These are phyloP conservation scores for Heliamphora pulchella DNA, from an alignment of 179 eudicot genomes.

Conservation along the genomic window DNA sequence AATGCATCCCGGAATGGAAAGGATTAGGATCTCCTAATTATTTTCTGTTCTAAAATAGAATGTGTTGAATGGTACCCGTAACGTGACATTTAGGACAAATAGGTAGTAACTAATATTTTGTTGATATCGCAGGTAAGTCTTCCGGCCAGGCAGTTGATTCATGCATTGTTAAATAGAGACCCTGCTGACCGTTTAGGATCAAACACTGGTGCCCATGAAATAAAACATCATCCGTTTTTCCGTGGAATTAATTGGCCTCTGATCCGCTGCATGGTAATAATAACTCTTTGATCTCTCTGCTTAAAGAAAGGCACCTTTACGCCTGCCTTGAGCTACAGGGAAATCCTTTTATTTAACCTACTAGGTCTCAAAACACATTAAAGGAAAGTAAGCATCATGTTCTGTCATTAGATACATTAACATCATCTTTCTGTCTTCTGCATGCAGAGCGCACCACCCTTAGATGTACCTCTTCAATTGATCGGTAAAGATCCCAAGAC, in stretches of 20 bases:
- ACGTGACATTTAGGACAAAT: neutral
- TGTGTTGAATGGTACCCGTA: neutral
- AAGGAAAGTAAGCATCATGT: neutral
- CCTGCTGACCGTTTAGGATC: conserved; percentile 81
- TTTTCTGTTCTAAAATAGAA: neutral
- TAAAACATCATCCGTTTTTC: conserved; percentile 78
- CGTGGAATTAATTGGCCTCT: conserved; percentile 90
- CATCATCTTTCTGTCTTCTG: conserved; percentile 10
- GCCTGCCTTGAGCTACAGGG: neutral
- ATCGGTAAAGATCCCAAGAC: conserved; percentile 50
- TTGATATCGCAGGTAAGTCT: conserved; percentile 60
- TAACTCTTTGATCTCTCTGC: conserved; percentile 6
- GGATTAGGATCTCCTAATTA: conserved; percentile 11
- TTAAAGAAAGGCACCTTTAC: neutral
- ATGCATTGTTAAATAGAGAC: conserved; percentile 72
- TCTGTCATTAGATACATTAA: conserved; percentile 2
- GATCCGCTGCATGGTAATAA: conserved; percentile 93
- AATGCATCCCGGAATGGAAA: neutral
- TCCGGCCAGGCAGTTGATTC: conserved; percentile 77
- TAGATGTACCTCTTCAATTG: conserved; percentile 68
- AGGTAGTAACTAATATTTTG: conserved; percentile 1
- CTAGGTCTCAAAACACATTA: neutral
- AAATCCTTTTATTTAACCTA: too few species aligned
- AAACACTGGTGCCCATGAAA: conserved; percentile 67
- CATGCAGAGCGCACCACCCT: conserved; percentile 66